A percentile compares a stretch with the other conserved stretches of the same genome.
Conservation (phyloP, 73 alveolate species). For the Tetrahymena elliotti region DNA sequence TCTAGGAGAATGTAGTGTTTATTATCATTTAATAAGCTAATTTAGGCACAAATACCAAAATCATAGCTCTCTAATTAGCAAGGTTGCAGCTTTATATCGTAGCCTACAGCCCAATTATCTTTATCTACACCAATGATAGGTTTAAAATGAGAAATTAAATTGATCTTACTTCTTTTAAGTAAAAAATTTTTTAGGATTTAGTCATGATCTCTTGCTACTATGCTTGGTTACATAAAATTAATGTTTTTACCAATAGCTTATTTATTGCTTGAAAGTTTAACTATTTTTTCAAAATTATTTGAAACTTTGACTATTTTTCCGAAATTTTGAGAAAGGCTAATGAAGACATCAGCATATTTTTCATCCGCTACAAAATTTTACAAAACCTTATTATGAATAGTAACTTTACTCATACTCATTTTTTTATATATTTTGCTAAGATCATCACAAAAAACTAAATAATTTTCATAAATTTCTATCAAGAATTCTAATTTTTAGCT, state of each 20-base stretch:
- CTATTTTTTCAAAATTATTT: neutral
- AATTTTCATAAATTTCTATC: neutral
- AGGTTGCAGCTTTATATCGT: neutral
- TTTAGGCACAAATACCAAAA: neutral
- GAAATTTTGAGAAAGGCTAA: neutral
- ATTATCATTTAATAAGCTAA: neutral
- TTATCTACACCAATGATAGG: neutral
- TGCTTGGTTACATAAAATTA: neutral
- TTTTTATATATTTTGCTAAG: neutral
- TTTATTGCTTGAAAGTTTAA: neutral
- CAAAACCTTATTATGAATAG: neutral
- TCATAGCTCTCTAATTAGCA: neutral
- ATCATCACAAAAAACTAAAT: neutral
- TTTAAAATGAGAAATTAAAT: neutral
- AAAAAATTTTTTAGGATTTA: neutral
- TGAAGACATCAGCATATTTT: neutral
- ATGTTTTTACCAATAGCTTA: neutral
- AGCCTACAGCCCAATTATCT: neutral
- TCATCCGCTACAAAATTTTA: neutral
- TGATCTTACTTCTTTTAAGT: neutral
- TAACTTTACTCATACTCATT: neutral
- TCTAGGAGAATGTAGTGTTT: neutral
- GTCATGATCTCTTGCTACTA: neutral
- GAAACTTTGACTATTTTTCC: neutral
- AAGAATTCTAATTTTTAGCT: neutral